Evolutionary conservation across 345 rosid species (phyloP), one percentile per base, ranked within the genome.

Genomic region (Populus pruinosa): DNA sequence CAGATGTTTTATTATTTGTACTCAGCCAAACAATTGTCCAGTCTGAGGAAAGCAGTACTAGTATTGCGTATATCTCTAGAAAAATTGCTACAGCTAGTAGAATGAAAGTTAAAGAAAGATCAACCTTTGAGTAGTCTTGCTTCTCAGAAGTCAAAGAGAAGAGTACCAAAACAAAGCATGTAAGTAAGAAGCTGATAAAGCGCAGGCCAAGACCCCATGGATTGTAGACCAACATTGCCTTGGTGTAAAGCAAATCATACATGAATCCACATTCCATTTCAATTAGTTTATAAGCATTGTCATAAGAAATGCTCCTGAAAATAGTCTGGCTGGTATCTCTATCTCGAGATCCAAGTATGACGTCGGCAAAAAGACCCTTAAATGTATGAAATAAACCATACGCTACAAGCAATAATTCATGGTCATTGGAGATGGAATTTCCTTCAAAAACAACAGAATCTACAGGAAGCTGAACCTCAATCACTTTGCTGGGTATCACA

Each of bases 231-330:
- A 18, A 66, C 10, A 44, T 8, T 23, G 82, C 75, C 76, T 83
- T 80, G 29, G 82, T 80, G 70, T 77, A 80, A 20, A 83, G 67
- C 47, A 77, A 53, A 74, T 83, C 86, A 44, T 83, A 83, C 79
- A 74, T 75, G 69, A 76, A 67, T 3, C 78, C 72, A 21, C 55
- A 63, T 63, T 76, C 78, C 55, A 76, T 50, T 33, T 67, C 72
- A 31, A 67, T 53, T 13, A 76, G 49, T 23, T 76, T 36, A 27
- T 67, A 76, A 53, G 79, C 74, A 17, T 69, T 33, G 33, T 76
- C 59, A 23, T 41, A 59, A 6, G 74, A 38, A 14, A 12, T 27
- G 38, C 36, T 38, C 79, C 23, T 43, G 69, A 69, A 69, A 49
- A 76, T 53, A 5, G 61, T 56, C 21, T 50, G 62, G 68, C 73